Evolutionary conservation across 1,139 yeast species (phyloP).

Genomic region (Wickerhamomyces sp.): DNA sequence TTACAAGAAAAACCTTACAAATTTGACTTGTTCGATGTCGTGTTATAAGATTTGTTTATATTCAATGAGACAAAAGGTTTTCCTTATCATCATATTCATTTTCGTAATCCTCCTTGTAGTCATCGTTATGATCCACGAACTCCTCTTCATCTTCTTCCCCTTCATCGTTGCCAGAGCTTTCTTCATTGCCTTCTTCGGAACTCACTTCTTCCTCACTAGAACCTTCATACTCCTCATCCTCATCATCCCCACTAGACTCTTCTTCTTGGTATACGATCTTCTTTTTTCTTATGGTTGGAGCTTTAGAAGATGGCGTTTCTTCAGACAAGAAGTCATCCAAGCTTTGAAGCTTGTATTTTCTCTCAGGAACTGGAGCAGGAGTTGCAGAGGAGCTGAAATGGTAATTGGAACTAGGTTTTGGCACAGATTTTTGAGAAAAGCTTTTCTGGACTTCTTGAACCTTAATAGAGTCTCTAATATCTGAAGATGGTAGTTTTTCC

Average conservation of each 20-base stretch:
- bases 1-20: slow-evolving; percentile 35
- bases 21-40: slow-evolving; percentile 37
- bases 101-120: slow-evolving; percentile 11
- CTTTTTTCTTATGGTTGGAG: slow-evolving; percentile 17
- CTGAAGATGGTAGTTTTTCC: slow-evolving; percentile 8
- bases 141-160: slow-evolving; percentile 14
- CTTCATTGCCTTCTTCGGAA: slow-evolving; percentile 28
- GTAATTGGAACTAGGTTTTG: slow-evolving; percentile 11
- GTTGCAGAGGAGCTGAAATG: background rate
- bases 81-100: slow-evolving; percentile 7
- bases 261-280: slow-evolving; percentile 30
- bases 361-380: slow-evolving; percentile 26
- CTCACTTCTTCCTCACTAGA: slow-evolving; percentile 25
- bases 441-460: slow-evolving; percentile 14
- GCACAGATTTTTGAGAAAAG: slow-evolving; percentile 9
- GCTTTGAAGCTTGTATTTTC: slow-evolving; percentile 56
- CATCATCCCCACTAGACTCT: slow-evolving; percentile 27
- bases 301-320: slow-evolving; percentile 24
- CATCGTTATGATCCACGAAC: slow-evolving; percentile 12
- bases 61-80: background rate
- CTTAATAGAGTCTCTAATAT: slow-evolving; percentile 18
- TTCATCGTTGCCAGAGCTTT: slow-evolving; percentile 21
- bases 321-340: slow-evolving; percentile 82
- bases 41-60: slow-evolving; percentile 7
- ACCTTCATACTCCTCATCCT: slow-evolving; percentile 13